Base-by-base conservation (phyloP, 805 yeast species). In the Wickerhamiella occidentalis region DNA sequence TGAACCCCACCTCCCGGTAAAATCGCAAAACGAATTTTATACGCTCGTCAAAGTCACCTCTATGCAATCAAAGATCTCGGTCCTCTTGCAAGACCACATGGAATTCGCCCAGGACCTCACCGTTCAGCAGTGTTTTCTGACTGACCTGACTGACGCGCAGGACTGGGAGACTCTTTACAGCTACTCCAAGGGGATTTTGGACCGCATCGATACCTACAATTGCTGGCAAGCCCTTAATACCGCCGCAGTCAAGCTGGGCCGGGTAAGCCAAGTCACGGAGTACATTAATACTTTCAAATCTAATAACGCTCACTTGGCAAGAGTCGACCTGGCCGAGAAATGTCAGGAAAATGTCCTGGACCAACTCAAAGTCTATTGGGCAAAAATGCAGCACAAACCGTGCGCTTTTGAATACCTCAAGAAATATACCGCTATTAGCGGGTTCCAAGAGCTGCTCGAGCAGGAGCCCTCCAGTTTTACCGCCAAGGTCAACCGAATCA, bases 121-220 rank as follows among this genome's bases (percentile, higher is more conserved):
- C 58, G 67, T 88, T 49, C 86, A 84, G 45, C 68, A 85, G 48
- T 76, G 77, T n/a, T 53, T 62, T 3, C 45, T 66, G 48, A 75
- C 75, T 1, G 65, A 73, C 1, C 65, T 84, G 35, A 63, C 68
- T 6, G 57, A 63, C 13, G 28, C 64, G 6, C 65, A 72, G 47
- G 55, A 69, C 2, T 78, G 78, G 75, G 64, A 65, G 0, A 52
- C 58, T 11, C 62, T 85, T 12, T 68, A 58, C 53, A 62, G 68
- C 0, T 66, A 67, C 52, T 65, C 78, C 42, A 38, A 60, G 4
- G 52, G 57, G 3, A 68, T 77, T 12, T 61, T 86, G 29, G 66
- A 71, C 15, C 67, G 65, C 3, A 73, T 82, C 49, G 86, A 88
- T 62, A 95, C 87, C 61, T 88, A 77, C 70, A 75, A 76, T 50